phyloP scores from a whole-genome alignment of 2,329 filamentous ascomycete genomes.

The Trichoderma sp. region DNA sequence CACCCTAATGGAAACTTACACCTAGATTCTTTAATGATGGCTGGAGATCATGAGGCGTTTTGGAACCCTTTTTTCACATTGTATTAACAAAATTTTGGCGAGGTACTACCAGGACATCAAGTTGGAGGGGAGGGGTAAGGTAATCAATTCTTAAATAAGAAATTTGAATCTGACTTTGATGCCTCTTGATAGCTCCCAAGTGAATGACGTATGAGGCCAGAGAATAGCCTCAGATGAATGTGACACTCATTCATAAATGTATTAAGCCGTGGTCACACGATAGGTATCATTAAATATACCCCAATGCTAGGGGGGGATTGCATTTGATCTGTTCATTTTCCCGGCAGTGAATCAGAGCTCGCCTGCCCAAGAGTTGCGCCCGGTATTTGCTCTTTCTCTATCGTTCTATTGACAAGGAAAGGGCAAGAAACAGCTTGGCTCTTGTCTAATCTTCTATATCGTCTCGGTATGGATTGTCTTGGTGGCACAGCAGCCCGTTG shows the following conservation, averaged over 20 bases:
- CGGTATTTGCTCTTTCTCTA: constrained; percentile 1
- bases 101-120: not conserved
- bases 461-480: not conserved
- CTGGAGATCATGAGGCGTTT: constrained; percentile 4
- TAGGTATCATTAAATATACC: not conserved
- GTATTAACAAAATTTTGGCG: not conserved
- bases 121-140: not conserved
- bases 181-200: not conserved
- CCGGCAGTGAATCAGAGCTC: constrained; percentile 10
- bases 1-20: not conserved
- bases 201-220: not conserved
- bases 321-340: not conserved
- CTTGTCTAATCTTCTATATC: not conserved
- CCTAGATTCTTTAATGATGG: not conserved
- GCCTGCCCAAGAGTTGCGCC: not conserved
- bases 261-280: not conserved
- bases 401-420: not conserved
- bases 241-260: not conserved
- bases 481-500: not conserved
- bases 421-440: not conserved
- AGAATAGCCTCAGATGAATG: not conserved
- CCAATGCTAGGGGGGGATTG: not conserved
- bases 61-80: not conserved
- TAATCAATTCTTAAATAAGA: not conserved
- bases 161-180: not conserved